Base-by-base conservation (phyloP, 2,329 filamentous ascomycete genomes). In the Tothia fuscella region DNA sequence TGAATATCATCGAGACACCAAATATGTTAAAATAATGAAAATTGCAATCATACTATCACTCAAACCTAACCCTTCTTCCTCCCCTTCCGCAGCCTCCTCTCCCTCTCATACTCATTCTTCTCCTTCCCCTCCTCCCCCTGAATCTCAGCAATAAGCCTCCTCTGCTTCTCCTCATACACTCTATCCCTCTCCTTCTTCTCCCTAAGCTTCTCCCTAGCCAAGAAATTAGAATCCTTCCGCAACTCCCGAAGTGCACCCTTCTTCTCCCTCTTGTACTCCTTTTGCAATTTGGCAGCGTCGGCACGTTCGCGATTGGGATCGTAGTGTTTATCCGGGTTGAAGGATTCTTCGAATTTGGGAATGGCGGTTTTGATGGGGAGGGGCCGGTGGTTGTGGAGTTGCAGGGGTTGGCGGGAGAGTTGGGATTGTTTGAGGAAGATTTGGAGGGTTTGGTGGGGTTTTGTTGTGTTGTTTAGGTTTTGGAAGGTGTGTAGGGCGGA, bases 161-260 rank as follows among this genome's bases (percentile, higher is more conserved):
- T 84, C 69, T 89, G 93, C 73, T 96, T 96, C 71, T 83, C 84
- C 70, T 96, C 89, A 70, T 98, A 96, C 50, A 84, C 87, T 44
- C 76, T 77, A 68, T 96, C 91, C 66, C 78, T 80, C 66, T 84
- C 83, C 72, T 88, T 94, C 78, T 96, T 96, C 68, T 93, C 72
- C 53, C 77, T 75, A 54, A 98, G 70, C 62, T 84, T 83, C 72
- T 95, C 88, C 51, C 89, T 73, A 25, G 87, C 86, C 66, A 96
- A 78, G 57, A 98, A 96, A 60, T 82, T 85, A 42, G 87, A 83
- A 55, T 98, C 93, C 71, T 95, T 96, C 57, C 91, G 76, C 53
- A 98, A 68, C 65, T 98, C 91, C 52, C 91, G 76, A 69, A 98
- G 74, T 5, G 88, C 89, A 2, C 88, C 89, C 75, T 98, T 98